Base-by-base conservation (phyloP, 2,329 filamentous ascomycete genomes). In the Emericellopsis cladophorae region DNA sequence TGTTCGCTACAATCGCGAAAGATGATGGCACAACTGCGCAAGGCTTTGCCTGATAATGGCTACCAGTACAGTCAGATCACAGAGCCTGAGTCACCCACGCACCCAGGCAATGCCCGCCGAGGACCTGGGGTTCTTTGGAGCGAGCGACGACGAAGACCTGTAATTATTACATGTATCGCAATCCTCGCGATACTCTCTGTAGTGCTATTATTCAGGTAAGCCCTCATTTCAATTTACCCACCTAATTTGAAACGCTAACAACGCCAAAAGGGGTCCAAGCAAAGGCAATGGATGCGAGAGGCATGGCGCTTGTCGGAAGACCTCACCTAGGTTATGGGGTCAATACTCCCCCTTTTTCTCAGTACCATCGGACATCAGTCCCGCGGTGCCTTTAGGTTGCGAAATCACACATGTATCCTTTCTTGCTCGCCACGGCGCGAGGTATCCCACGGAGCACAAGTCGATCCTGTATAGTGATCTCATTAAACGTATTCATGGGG, bases 341-440 rank as follows among this genome's bases (percentile, higher is more conserved):
- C 87, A 90, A 57, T 95, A 95, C 58, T 83, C 86, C 15, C 85
- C 88, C 2, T 93, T 79, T 62, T 95, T 84, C 60, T 72, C 80
- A 1, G 80, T 89, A 0, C 72, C 79, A 7, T 87, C 82, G 1
- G 66, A 74, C 3, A 74, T 86, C 39, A 65, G 76, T 14, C 50
- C 68, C 7, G 65, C 66, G 7, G 63, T 82, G 1, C 88, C 87
- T 0, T 49, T 65, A 1, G 68, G 66, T n/a, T 95, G 89, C 61
- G 64, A 73, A 11, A 64, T 90, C 49, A 90, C 80, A 3, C 90
- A 94, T 59, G 89, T 74, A 1, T 83, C 89, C 52, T 66, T 89
- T 21, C 71, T 95, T 37, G 88, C 86, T 18, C 79, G 89, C 3
- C 89, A 95, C 56, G 89, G 88, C 37, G 84, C 85, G 31, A 76